phyloP scores from a whole-genome alignment of 345 rosid genomes.

The Syzygium jambos region DNA sequence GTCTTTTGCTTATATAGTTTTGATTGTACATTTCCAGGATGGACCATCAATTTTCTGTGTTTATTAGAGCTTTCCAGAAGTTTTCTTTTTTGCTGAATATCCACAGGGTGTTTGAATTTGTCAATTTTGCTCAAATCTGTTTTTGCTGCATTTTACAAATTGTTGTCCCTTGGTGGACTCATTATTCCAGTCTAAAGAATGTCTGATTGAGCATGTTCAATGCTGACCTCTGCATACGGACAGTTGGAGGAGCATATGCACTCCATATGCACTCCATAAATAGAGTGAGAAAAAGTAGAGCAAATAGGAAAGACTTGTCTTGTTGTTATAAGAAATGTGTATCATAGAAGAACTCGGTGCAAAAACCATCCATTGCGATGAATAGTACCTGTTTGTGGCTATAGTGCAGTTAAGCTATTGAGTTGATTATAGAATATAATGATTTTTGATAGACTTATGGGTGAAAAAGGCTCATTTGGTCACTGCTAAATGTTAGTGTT shows the following conservation, averaged over 20 bases:
- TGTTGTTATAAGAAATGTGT: neutral
- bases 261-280: neutral
- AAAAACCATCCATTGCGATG: neutral
- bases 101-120: neutral
- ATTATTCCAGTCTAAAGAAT: neutral
- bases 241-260: neutral
- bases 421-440: neutral
- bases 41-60: neutral
- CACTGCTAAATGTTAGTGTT: neutral
- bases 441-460: neutral
- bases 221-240: neutral
- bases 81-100: neutral
- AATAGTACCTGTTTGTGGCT: neutral
- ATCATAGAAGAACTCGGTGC: neutral
- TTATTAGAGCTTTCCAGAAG: neutral
- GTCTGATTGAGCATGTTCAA: neutral
- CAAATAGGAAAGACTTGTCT: neutral
- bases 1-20: neutral
- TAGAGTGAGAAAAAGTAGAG: neutral
- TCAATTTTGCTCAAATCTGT: neutral
- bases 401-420: neutral
- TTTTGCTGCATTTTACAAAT: neutral
- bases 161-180: neutral
- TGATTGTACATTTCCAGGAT: neutral
- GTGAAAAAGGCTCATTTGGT: neutral